Evolutionary conservation across 495 filamentous ascomycete species (phyloP), one percentile per base, ranked within the genome.

Genomic region (Podospora australis): DNA sequence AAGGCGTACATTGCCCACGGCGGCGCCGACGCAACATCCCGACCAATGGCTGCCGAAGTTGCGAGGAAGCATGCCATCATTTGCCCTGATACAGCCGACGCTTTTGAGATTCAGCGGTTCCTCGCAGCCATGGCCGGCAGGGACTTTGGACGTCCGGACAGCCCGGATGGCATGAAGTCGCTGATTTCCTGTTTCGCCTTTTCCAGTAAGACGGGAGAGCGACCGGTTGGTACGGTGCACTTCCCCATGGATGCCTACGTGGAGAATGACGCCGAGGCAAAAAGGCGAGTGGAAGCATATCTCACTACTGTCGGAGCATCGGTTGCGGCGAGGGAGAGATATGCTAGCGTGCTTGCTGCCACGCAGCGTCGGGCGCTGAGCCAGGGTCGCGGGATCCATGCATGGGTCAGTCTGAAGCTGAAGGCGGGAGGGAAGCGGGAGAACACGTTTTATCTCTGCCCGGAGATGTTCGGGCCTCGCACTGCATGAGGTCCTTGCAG

Each of bases 51-150:
- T 13, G 43, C 48, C n/a, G 24, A 39, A 8, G 45, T 55, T 16
- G 52, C 52, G 26, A 28, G 29, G 24, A 55, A 46, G 32, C 52
- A 55, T 22, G 48, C 32, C 17, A 14, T 17, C 14, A 39, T 47
- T 35, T 51, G 52, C 26, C 52, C 52, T 5, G 36, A 55, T 48
- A n/a, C n/a, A n/a, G 52, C 52, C 17, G 48, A 55, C 35, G 14
- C 47, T 7, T 55, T 46, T 36, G 52, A 55, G 29, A 50, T 55
- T 39, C 52, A 55, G 28, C 52, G 52, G 9, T 55, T 55, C 52
- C 46, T 48, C 14, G 47, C 44, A 11, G 26, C 49, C 19, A 46
- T 55, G 48, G 52, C 41, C 2, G 52, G 49, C 9, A 39, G 41
- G 24, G 44, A 29, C n/a, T 40, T 42, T 13, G 52, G 48, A 7